Evolutionary conservation across 2,329 filamentous ascomycete genomes (phyloP), one percentile per base, ranked within the genome.

Genomic region (Pseudomassariella vexata): DNA sequence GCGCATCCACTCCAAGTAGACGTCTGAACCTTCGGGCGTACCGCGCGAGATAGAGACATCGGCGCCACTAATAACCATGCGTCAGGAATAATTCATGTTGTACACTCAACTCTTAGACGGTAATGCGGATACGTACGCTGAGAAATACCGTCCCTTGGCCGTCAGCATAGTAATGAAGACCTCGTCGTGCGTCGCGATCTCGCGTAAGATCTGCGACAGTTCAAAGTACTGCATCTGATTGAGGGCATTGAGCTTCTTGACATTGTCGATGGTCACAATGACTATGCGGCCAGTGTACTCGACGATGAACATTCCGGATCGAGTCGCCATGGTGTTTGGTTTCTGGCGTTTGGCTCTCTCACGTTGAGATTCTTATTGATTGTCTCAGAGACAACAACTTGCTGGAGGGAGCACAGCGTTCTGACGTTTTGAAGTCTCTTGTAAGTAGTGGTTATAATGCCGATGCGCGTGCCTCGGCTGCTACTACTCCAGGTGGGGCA

Each of bases 161-260:
- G 87, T 85, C 4, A 96, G 53, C 9, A 96, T 69, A 3, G 90
- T 96, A 47, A 95, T 79, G 52, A 73, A 85, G 38, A 95, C 79
- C 43, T 94, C 85, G 39, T 90, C 78, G 42, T 79, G 79, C 7
- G 66, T 70, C 11, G 87, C 89, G 29, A 96, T 70, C 54, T 95
- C 81, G 36, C 82, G 75, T 54, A 98, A 63, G 29, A 77, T 70
- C 46, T 76, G 70, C 2, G 83, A 78, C 24, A 96, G 71, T 19
- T 79, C 71, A 57, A 84, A 94, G 67, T 95, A 96, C 31, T 80
- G 71, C 39, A 74, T 64, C 49, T 74, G 69, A 38, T 65, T 73
- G 31, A 95, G 64, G 19, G 90, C 87, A 58, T 94, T 94, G 58
- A 96, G 85, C 65, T 95, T 95, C 55, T 79, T 75, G 34, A 81